Conservation (phyloP, 1,284 basidiomycete species). For the Chiua sp. region DNA sequence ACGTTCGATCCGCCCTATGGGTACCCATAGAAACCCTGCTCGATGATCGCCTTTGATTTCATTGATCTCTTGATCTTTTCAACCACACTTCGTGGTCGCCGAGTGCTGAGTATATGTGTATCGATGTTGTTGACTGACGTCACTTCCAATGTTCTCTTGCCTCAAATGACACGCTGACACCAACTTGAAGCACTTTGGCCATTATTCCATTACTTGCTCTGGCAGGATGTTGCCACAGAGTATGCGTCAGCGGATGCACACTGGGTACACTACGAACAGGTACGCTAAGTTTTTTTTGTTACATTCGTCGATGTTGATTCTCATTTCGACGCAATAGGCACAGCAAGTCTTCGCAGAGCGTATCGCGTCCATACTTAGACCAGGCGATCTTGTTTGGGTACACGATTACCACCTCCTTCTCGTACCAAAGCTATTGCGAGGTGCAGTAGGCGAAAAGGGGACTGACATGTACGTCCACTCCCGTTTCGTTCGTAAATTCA, state of each 20-base stretch:
- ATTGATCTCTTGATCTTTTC: neutral
- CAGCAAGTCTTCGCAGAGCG: constrained; percentile 87
- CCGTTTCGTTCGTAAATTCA: neutral
- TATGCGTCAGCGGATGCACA: constrained; percentile 83
- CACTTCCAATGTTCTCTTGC: neutral
- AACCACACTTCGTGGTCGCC: no score
- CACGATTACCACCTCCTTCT: constrained; percentile 96
- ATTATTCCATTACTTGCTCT: constrained; percentile 97
- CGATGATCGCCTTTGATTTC: constrained; percentile 12
- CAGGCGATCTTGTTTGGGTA: constrained; percentile 92
- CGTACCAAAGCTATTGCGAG: constrained; percentile 85
- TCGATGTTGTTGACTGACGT: neutral
- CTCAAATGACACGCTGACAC: constrained; percentile 8
- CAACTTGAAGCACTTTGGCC: constrained; percentile 85
- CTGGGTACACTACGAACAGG: constrained; percentile 52
- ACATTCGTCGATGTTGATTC: neutral
- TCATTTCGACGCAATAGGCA: constrained; percentile 51
- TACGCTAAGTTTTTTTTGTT: constrained; percentile 8
- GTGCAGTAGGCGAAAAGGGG: constrained; percentile 38
- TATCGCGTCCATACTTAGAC: constrained; percentile 79
- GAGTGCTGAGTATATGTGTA: neutral
- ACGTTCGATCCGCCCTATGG: neutral
- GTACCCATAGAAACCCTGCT: neutral
- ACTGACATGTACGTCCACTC: constrained; percentile 31
- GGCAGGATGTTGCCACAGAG: constrained; percentile 92